A percentile compares a stretch with the other conserved stretches of the same genome.
These are phyloP conservation scores for Cercospora canescens DNA, from an alignment of 2,329 filamentous ascomycete genomes.

Conservation along the genomic window DNA sequence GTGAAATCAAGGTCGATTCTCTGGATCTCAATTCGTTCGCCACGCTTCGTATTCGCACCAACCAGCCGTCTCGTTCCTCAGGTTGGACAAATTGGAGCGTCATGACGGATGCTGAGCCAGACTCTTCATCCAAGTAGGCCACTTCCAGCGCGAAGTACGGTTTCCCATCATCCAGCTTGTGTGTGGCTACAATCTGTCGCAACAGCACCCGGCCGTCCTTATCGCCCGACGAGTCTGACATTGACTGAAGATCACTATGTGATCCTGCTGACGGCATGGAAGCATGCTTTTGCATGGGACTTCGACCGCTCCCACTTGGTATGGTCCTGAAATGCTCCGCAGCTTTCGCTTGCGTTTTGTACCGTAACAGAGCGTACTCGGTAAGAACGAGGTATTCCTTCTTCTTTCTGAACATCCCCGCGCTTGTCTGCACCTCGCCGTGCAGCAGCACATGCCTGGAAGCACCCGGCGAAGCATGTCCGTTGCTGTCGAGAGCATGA, in stretches of 20 bases:
- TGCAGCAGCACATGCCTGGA: slow-evolving; percentile 59
- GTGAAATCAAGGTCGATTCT: slow-evolving; percentile 56
- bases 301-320: slow-evolving; percentile 40
- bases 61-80: slow-evolving; percentile 66
- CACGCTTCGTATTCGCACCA: slow-evolving; percentile 61
- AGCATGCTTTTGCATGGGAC: slow-evolving; percentile 54
- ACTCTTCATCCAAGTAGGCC: slow-evolving; percentile 66
- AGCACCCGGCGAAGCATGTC: slow-evolving; percentile 16
- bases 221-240: slow-evolving; percentile 53
- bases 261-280: slow-evolving; percentile 61
- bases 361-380: slow-evolving; percentile 66
- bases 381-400: slow-evolving; percentile 72
- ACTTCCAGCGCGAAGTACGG: slow-evolving; percentile 68
- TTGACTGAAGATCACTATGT: slow-evolving; percentile 60
- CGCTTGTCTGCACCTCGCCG: slow-evolving; percentile 70
- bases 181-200: slow-evolving; percentile 66
- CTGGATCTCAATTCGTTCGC: slow-evolving; percentile 56
- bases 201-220: slow-evolving; percentile 61
- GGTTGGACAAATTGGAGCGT: slow-evolving; percentile 65
- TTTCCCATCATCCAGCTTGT: slow-evolving; percentile 66
- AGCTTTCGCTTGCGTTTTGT: slow-evolving; percentile 67
- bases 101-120: slow-evolving; percentile 60
- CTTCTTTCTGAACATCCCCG: slow-evolving; percentile 70
- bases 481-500: slow-evolving; percentile 32
- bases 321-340: slow-evolving; percentile 59